Conservation (phyloP, 495 filamentous ascomycete species). For the Jackrogersella multiformis region DNA sequence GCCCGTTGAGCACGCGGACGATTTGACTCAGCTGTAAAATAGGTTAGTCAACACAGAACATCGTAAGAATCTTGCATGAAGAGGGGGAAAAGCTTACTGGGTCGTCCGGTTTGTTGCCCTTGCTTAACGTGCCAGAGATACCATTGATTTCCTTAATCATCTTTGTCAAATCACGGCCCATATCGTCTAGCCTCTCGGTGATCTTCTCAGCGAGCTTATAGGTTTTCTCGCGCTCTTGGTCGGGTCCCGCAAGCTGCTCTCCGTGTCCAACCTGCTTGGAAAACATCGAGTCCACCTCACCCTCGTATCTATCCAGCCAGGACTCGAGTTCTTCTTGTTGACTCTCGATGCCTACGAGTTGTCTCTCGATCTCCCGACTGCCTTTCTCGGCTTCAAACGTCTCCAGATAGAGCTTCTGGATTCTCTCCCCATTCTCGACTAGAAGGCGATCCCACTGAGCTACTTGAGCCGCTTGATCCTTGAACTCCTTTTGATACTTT, state of each 20-base stretch:
- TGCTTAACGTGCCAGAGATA: conserved; percentile 81
- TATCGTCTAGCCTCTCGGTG: conserved; percentile 84
- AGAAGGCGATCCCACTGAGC: conserved; percentile 90
- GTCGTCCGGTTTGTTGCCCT: conserved; percentile 88
- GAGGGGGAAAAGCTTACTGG: conserved; percentile 73
- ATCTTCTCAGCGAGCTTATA: conserved; percentile 93
- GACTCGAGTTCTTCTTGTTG: conserved; percentile 88
- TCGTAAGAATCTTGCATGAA: not conserved
- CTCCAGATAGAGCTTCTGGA: conserved; percentile 84
- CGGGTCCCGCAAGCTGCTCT: conserved; percentile 82
- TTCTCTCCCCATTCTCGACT: conserved; percentile 91
- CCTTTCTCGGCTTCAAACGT: conserved; percentile 92
- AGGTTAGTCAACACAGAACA: conserved; percentile 20
- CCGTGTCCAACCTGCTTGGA: conserved; percentile 68
- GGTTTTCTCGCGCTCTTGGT: conserved; percentile 93
- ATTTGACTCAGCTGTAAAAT: conserved; percentile 81
- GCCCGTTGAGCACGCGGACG: conserved; percentile 90
- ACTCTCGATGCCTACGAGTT: conserved; percentile 84
- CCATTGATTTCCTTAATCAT: conserved; percentile 99
- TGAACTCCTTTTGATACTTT: conserved; percentile 96
- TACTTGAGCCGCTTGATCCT: conserved; percentile 84
- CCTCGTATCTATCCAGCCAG: conserved; percentile 89
- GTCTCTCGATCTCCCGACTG: conserved; percentile 89
- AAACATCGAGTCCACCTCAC: conserved; percentile 86
- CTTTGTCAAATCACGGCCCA: conserved; percentile 87